phyloP scores from a whole-genome alignment of 495 filamentous ascomycete species.

The Tuber indicum region DNA sequence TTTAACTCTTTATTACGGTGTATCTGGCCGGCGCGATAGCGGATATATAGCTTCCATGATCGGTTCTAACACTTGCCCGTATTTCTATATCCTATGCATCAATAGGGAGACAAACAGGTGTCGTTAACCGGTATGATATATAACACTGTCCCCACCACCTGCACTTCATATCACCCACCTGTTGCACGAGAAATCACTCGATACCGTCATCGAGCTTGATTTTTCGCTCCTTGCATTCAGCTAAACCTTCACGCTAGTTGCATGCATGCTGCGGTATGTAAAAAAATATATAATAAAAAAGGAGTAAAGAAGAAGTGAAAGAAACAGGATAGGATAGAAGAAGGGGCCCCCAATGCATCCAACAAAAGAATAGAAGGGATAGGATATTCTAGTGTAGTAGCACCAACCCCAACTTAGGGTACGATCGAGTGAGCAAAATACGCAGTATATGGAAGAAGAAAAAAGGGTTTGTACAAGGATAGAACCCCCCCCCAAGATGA shows the following conservation, averaged over 20 bases:
- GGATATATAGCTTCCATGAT: neutral
- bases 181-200: neutral
- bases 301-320: neutral
- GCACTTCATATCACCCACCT: neutral
- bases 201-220: neutral
- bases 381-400: neutral
- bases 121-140: neutral
- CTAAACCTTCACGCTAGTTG: neutral
- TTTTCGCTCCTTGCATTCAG: neutral
- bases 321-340: neutral
- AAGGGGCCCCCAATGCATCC: neutral
- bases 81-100: neutral
- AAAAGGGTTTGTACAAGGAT: neutral
- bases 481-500: too few relatives aligned
- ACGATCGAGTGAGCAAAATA: too few relatives aligned
- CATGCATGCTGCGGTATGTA: neutral
- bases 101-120: neutral
- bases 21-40: neutral
- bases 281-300: neutral
- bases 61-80: neutral
- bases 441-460: neutral
- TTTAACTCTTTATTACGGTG: neutral
- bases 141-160: neutral
- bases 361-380: slow-evolving; percentile 3
- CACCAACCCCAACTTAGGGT: too few relatives aligned